Evolutionary conservation across 768 basidiomycete species (phyloP).

Genomic region (Kwoniella dejecticola): DNA sequence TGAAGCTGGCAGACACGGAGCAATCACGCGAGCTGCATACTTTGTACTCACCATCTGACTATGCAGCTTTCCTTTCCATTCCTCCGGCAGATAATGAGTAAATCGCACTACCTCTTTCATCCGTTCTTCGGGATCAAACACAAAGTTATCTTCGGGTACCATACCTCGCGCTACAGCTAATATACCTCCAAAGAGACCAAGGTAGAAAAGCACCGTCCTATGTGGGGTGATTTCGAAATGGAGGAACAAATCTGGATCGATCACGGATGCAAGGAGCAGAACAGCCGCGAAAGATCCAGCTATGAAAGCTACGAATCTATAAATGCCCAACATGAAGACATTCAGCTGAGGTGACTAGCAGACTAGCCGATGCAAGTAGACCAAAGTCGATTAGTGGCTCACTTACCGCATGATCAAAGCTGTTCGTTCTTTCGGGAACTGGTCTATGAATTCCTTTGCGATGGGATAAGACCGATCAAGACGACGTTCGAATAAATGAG

Average conservation of each 20-base stretch:
- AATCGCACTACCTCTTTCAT: constrained; percentile 90
- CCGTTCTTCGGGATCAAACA: constrained; percentile 89
- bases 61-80: constrained; percentile 87
- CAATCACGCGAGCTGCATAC: too few species aligned
- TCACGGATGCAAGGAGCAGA: constrained; percentile 81
- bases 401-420: constrained; percentile 84
- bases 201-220: constrained; percentile 89
- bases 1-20: too few species aligned
- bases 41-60: constrained; percentile 69
- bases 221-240: constrained; percentile 94
- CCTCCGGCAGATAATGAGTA: constrained; percentile 93
- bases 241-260: constrained; percentile 90
- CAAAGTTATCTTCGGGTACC: constrained; percentile 90
- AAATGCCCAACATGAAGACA: too few species aligned
- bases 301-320: constrained; percentile 91
- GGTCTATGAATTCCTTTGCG: constrained; percentile 93
- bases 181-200: constrained; percentile 81
- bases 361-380: too few species aligned
- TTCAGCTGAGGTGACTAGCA: neutral
- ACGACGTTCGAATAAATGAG: constrained; percentile 84
- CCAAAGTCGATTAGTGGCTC: neutral
- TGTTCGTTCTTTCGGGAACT: constrained; percentile 94
- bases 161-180: constrained; percentile 89
- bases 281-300: constrained; percentile 97
- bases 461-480: constrained; percentile 84